Base-by-base conservation (phyloP, 2,329 filamentous ascomycete genomes). In the Penicillium sp. region DNA sequence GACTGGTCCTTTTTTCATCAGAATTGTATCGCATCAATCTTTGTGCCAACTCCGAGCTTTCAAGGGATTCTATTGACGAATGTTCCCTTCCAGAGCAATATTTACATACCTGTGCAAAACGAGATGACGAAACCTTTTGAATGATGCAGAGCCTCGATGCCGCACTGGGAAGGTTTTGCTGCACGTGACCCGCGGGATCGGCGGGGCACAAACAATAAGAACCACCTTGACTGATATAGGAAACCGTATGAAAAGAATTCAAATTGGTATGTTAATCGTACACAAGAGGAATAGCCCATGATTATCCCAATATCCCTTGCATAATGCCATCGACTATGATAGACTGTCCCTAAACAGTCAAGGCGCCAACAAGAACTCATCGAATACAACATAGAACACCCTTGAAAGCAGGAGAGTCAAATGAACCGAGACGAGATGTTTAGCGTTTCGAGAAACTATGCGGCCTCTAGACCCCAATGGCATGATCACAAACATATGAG, bases 171-270 rank as follows among this genome's bases (percentile, higher is more conserved):
- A 57, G 46, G 52, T 60, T 60, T 58, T 51, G 23, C 7, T 29
- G 41, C 55, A 60, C 58, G 58, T 60, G 58, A 58, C 40, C 31
- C 42, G 49, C 41, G 47, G 52, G 52, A 47, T 37, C 22, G 49
- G 51, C 31, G 52, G 46, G 49, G 40, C 41, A 35, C 31, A 31
- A 20, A 6, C 18, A 46, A 46, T 31, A 8, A 27, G 2, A 14
- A 33, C 26, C 4, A 26, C 8, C 12, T 12, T 11, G 1, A 15
- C 11, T 33, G 15, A 2, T 22, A 4, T 18, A 11, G 14, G 15
- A 23, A 35, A 37, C 22, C 22, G 26, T 31, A 35, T n/a, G 20
- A 40, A 25, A 22, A 23, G 22, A 37, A 37, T 49, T 49, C 27
- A 40, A 18, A 49, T 40, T 49, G 33, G 15, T 29, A 29, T 42